Base-by-base conservation (phyloP, 2,329 filamentous ascomycete species). In the Phialophora expanda region DNA sequence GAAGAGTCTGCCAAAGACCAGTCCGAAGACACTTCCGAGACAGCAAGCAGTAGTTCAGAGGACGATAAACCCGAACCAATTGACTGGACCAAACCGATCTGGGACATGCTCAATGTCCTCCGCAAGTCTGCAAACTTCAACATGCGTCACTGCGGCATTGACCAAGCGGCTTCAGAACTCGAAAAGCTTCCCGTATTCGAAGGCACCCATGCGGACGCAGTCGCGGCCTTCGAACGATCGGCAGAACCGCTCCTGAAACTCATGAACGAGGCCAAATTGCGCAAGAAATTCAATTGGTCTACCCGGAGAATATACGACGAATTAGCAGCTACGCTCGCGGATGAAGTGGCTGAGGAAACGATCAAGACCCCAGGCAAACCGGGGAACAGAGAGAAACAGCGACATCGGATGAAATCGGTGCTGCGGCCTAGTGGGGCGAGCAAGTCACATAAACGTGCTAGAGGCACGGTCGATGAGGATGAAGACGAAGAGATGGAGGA, bases 371-470 rank as follows among this genome's bases (percentile, higher is more conserved):
- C 71, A 0, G 66, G 65, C 22, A 71, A 69, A 59, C 51, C 61
- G 3, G 58, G 48, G 28, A 51, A 22, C 22, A 51, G 30, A 24
- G 60, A 59, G 32, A 68, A 68, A 41, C 69, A 73, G 62, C 64
- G 66, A 28, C 71, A 73, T 62, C 70, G 71, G 26, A 70, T 71
- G 64, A 81, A 80, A 70, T 82, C 80, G 1, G 77, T 82, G 2
- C 74, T 82, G 12, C 78, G 80, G 6, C 80, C 80, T 1, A 81
- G 79, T 20, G 80, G 80, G 11, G 74, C 75, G 1, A 80, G 79
- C 65, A 73, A 76, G 51, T 77, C 76, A 24, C 78, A 79, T 46
- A 81, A 81, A 68, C 76, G 79, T 46, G 78, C 78, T 24, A 73
- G 78, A 60, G 76, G 75, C 55, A 71, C 65, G 12, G 60, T 32